phyloP scores from a whole-genome alignment of 169 alveolate genomes.

The Cryptosporidium ubiquitum region DNA sequence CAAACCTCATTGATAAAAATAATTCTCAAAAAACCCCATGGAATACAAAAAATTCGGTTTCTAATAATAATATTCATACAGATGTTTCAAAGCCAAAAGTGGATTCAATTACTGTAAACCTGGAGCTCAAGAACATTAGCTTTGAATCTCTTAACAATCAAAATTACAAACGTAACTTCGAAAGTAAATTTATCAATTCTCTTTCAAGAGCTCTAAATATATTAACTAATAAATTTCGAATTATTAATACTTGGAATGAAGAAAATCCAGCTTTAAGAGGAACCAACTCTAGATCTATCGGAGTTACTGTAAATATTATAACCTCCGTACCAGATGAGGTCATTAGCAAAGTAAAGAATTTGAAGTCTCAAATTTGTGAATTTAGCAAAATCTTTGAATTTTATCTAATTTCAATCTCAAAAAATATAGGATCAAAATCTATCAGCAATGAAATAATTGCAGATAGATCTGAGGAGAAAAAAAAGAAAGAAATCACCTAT shows the following conservation, averaged over 20 bases:
- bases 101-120: constrained; percentile 21
- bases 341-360: not conserved
- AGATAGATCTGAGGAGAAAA: not conserved
- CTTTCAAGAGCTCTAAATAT: constrained; percentile 15
- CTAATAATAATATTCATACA: not conserved
- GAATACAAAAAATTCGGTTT: not conserved
- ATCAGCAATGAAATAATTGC: constrained; percentile 27
- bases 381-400: constrained; percentile 15
- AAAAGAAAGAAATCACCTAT: not conserved
- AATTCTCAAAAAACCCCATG: not conserved
- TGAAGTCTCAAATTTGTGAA: not conserved
- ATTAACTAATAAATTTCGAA: not conserved
- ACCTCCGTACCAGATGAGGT: constrained; percentile 4
- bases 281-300: not conserved
- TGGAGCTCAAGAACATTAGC: constrained; percentile 5
- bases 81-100: not conserved
- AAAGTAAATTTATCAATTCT: not conserved
- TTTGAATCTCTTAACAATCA: not conserved
- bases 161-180: not conserved
- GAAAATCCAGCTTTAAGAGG: constrained; percentile 14
- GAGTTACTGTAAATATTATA: constrained; percentile 17
- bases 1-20: not conserved
- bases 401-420: constrained; percentile 16
- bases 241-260: constrained; percentile 18
- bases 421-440: constrained; percentile 39